Evolutionary conservation across 108 stramenopile genomes (phyloP), one percentile per base, ranked within the genome.

Genomic region (Nitzschia sp.): DNA sequence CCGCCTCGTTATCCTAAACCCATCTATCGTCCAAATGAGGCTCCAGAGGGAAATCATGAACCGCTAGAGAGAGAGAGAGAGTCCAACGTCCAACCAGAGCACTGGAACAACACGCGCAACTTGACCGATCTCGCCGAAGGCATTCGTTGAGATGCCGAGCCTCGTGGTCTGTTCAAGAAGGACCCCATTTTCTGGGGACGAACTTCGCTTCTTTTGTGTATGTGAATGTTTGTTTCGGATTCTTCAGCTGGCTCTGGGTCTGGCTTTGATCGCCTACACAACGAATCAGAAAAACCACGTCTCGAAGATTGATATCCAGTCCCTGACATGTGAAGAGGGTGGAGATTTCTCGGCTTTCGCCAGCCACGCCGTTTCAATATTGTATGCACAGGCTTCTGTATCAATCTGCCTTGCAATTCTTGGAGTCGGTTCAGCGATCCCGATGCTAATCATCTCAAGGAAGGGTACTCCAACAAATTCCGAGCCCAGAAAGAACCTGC

Each of bases 391-490:
- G 15, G 21, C 16, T 29, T 19, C 21, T 0, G 1, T 66, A 2
- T n/a, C 66, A 35, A 53, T 54, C 0, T 53, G 26, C 1, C 11
- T 66, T 34, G 53, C 66, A 2, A 4, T 66, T 11, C 5, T 66
- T 13, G 47, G 66, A 4, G 16, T 66, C 0, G 1, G 28, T 17
- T 54, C 66, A 0, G 35, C 53, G 16, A 21, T 66, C 23, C 66
- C 66, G 16, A 55, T 41, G 23, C 32, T 52, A 3, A 15, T 66
- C n/a, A n/a, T 66, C 19, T 38, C 66, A 13, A 9, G 8, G 9
- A 53, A 48, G 32, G 66, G 66, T 1, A 54, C 66, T 3, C 66
- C 66, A 30, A 72, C 71, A 21, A 54, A 72, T 9, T 0, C 53
- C 1, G 15, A 15, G 27, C 71, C 63, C 13, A 46, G 71, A 47